Evolutionary conservation across 192 early-diverging fungal species (phyloP), one percentile per base, ranked within the genome.

Genomic region (Nowakowskiella sp.): DNA sequence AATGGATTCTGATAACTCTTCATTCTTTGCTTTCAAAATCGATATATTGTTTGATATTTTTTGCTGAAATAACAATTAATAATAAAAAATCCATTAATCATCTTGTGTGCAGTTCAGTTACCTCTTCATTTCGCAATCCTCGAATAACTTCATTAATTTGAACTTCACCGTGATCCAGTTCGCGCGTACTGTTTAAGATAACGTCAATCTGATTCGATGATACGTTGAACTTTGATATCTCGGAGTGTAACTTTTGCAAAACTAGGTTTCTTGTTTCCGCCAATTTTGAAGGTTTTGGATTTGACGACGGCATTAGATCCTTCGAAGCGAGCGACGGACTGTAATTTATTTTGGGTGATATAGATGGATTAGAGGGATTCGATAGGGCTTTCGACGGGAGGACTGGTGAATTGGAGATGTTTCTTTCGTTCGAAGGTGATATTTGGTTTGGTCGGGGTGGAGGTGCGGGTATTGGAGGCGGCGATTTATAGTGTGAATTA

Each of bases 111-210:
- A 10, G 47, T 19, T 1, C 16, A 26, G 46, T 16, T 19, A 58
- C 63, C 51, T 67, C 52, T 49, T 67, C 64, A 6, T 83, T 82
- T 2, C 59, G 46, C 26, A 90, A 69, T 65, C 74, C 66, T 7
- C 60, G 62, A 6, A 77, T 62, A 45, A 87, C 82, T 4, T 84
- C 64, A 7, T 72, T 65, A 8, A 91, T 77, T 4, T 73, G 72
- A 19, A 61, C 63, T 33, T 87, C 86, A 6, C 84, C 84, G 19
- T 86, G 81, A 57, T 83, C 77, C 7, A 94, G 74, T 34, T 82
- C 73, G 43, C 76, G 68, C 44, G 85, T 85, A 24, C 78, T 72
- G 31, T 27, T 54, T 31, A 49, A n/a, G n/a, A n/a, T n/a, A n/a
- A n/a, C n/a, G n/a, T n/a, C n/a, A n/a, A n/a, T n/a, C n/a, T n/a